Base-by-base conservation (phyloP, 768 basidiomycete species). In the Termitomyces sp. region DNA sequence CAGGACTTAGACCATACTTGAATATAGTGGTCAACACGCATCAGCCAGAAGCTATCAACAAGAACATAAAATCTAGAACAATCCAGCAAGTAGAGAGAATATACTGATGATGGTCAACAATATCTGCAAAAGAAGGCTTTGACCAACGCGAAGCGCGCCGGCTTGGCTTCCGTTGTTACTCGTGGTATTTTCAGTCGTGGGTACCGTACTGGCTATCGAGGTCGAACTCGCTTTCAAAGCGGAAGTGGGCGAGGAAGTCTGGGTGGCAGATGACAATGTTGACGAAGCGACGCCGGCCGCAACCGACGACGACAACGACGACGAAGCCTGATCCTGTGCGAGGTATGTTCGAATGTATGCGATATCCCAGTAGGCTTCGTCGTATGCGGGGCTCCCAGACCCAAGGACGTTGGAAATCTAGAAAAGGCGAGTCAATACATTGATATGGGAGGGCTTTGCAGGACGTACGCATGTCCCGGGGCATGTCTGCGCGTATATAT, bases 341-440 rank as follows among this genome's bases (percentile, higher is more conserved):
- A 76, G 72, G 65, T 85, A 88, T 11, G 83, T 81, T 40, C 81
- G 75, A 60, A 87, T 69, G 60, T 79, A 82, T 37, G 72, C 67
- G 62, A 88, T 78, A 65, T 86, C 84, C 69, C 83, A 87, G 65
- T 78, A 82, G 0, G 82, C 82, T 19, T 73, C 67, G 60, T 77
- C 74, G 64, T 74, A 84, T 46, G 72, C 78, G 33, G 71, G 70
- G 43, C 67, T 70, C 2, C 77, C 77, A 14, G 76, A 63, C 10
- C 80, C 78, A 47, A 81, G 67, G 19, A 83, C 71, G 61, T 83
- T 79, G 61, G 53, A 28, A 14, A 72, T 63, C 57, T 72, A 55
- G 68, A 69, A 23, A 23, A 19, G 17, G 21, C 3, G 11, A 12
- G 31, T 45, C 3, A 2, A 30, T 37, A 46, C 44, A 5, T 60